Conservation (phyloP, 2,329 filamentous ascomycete species). For the Aspergillus versicolor region DNA sequence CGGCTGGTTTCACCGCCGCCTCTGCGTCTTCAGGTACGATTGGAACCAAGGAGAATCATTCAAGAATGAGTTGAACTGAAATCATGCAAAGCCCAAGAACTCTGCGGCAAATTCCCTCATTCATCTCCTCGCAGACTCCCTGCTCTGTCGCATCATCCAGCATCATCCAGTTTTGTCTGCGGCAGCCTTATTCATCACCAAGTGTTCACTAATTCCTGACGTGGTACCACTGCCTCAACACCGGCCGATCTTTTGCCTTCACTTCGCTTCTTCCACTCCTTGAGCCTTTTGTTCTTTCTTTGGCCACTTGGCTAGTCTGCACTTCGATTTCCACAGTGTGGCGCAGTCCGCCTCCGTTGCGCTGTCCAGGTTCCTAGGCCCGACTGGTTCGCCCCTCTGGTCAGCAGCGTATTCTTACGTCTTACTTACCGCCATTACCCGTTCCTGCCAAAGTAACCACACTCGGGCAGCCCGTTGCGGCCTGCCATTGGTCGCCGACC, state of each 20-base stretch:
- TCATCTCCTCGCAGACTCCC: not conserved
- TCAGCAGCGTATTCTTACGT: slow-evolving; percentile 6
- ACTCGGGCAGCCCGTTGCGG: not conserved
- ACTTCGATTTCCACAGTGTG: slow-evolving; percentile 7
- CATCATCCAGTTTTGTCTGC: slow-evolving; percentile 14
- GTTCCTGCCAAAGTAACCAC: slow-evolving; percentile 6
- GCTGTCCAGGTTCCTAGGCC: not conserved
- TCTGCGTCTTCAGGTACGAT: slow-evolving; percentile 7
- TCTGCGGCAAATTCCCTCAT: not conserved
- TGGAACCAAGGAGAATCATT: not conserved
- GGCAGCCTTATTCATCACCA: slow-evolving; percentile 13
- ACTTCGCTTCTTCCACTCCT: slow-evolving; percentile 10
- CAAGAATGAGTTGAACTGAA: not conserved
- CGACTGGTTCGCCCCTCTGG: slow-evolving; percentile 11
- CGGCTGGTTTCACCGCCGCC: slow-evolving; percentile 16
- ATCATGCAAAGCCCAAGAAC: slow-evolving; percentile 4
- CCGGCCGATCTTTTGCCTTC: slow-evolving; percentile 3
- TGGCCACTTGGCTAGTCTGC: slow-evolving; percentile 5
- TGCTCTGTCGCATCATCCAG: slow-evolving; percentile 6
- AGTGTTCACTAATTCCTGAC: slow-evolving; percentile 10
- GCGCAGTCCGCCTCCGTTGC: slow-evolving; percentile 14
- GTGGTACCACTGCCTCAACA: slow-evolving; percentile 19
- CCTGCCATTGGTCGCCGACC: not conserved
- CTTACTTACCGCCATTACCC: not conserved
- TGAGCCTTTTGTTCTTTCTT: slow-evolving; percentile 4